A percentile compares a stretch with the other conserved stretches of the same genome.
Evolutionary conservation across 2,329 filamentous ascomycete genomes (phyloP).

Genomic region (Didymella segeticola): DNA sequence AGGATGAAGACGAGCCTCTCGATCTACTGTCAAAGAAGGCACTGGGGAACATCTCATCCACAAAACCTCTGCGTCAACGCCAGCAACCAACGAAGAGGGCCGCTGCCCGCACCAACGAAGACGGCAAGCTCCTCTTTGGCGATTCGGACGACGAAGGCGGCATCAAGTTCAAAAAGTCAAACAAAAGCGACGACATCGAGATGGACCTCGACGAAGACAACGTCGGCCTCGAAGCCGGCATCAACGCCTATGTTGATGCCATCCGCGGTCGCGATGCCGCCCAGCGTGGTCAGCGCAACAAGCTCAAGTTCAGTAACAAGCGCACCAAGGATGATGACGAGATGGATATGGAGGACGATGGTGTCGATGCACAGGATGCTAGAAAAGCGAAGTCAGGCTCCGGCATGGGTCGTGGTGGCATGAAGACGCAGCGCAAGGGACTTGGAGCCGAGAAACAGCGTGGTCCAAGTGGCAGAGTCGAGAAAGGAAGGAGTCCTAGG

Average conservation of each 20-base stretch:
- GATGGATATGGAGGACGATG: conserved; percentile 56
- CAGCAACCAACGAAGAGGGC: conserved; percentile 53
- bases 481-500: conserved; percentile 27
- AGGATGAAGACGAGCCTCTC: conserved; percentile 92
- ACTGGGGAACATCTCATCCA: conserved; percentile 90
- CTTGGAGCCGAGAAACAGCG: conserved; percentile 47
- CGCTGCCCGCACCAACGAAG: conserved; percentile 64
- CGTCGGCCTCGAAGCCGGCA: conserved; percentile 56
- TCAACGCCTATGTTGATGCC: conserved; percentile 68
- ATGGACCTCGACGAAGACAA: conserved; percentile 64
- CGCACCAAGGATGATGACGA: conserved; percentile 52
- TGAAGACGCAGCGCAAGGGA: conserved; percentile 42
- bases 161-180: conserved; percentile 42
- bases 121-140: conserved; percentile 82
- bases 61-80: conserved; percentile 74
- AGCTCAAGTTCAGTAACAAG: conserved; percentile 66
- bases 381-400: conserved; percentile 47
- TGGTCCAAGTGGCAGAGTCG: conserved; percentile 26
- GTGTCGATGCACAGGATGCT: conserved; percentile 43
- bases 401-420: conserved; percentile 35
- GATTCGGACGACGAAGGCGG: conserved; percentile 55
- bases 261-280: conserved; percentile 66
- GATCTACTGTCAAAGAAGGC: conserved; percentile 90
- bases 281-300: conserved; percentile 64
- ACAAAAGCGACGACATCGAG: conserved; percentile 54